A percentile compares a stretch with the other conserved stretches of the same genome.
phyloP scores from a whole-genome alignment of 169 alveolate species.

The Fabrea salina region DNA sequence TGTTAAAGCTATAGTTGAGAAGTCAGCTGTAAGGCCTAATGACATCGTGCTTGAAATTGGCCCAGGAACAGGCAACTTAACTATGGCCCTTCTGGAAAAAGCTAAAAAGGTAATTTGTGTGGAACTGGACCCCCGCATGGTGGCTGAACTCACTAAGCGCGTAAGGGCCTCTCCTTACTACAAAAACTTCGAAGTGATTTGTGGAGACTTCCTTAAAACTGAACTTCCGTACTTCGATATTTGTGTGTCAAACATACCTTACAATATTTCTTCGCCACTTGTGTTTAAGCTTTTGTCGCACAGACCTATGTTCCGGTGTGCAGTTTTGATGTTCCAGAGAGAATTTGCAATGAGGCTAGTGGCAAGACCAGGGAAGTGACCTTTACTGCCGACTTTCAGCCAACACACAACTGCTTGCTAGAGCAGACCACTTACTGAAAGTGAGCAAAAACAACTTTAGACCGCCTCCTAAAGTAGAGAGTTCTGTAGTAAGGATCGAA shows the following conservation, averaged over 20 bases:
- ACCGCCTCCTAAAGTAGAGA: conserved; percentile 99
- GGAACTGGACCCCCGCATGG: conserved; percentile 99
- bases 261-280: conserved; percentile 98
- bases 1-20: conserved; percentile 92
- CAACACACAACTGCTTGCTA: conserved; percentile 90
- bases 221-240: conserved; percentile 95
- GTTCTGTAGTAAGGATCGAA: conserved; percentile 96
- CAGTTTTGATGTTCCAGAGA: conserved; percentile 98
- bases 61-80: conserved; percentile 94
- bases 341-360: conserved; percentile 98
- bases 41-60: conserved; percentile 96
- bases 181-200: conserved; percentile 82
- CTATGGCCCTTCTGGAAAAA: conserved; percentile 92
- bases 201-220: conserved; percentile 94
- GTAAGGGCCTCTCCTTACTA: conserved; percentile 79
- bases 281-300: conserved; percentile 95
- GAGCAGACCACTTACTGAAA: conserved; percentile 90
- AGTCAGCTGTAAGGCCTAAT: conserved; percentile 95
- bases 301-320: conserved; percentile 95
- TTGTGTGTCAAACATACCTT: conserved; percentile 99
- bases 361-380: conserved; percentile 93
- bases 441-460: conserved; percentile 96
- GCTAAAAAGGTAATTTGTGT: conserved; percentile 97
- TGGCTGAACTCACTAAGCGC: conserved; percentile 97
- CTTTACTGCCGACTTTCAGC: conserved; percentile 96